These are phyloP conservation scores for Fusarium agapanthi DNA, from an alignment of 2,329 filamentous ascomycete genomes.

Conservation along the genomic window DNA sequence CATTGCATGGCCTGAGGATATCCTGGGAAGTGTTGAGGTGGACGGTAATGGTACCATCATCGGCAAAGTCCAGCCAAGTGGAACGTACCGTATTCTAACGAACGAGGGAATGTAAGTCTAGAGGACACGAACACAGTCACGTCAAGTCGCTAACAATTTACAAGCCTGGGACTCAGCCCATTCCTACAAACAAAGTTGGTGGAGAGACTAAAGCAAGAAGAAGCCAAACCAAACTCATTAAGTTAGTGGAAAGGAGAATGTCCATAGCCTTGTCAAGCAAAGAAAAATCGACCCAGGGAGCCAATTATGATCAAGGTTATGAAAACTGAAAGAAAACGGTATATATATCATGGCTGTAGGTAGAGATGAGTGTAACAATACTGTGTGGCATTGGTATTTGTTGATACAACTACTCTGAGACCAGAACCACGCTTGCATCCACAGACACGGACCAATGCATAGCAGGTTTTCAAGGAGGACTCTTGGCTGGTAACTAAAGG, in stretches of 20 bases:
- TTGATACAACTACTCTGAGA: background rate
- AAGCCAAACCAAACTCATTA: constrained; percentile 50
- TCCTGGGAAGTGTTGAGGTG: constrained; percentile 73
- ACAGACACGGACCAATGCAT: background rate
- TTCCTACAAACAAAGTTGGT: constrained; percentile 64
- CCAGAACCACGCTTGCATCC: background rate
- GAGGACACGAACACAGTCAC: background rate
- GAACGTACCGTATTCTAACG: constrained; percentile 71
- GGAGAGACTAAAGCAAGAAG: constrained; percentile 61
- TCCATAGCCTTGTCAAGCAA: background rate
- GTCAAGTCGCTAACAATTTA: constrained; percentile 29
- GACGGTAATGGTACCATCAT: constrained; percentile 65
- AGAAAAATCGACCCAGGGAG: background rate
- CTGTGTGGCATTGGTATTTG: background rate
- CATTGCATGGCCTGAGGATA: constrained; percentile 76
- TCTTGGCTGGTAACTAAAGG: background rate
- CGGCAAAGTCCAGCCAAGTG: constrained; percentile 66
- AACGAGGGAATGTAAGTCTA: constrained; percentile 73
- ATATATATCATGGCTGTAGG: constrained; percentile 20
- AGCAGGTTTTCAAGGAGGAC: background rate
- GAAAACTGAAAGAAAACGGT: background rate
- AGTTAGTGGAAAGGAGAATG: constrained; percentile 5
- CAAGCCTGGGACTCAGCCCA: constrained; percentile 46
- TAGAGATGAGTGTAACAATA: constrained; percentile 6
- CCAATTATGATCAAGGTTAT: background rate